Base-by-base conservation (phyloP, 2,329 filamentous ascomycete species). In the Colletotrichum paranaense region DNA sequence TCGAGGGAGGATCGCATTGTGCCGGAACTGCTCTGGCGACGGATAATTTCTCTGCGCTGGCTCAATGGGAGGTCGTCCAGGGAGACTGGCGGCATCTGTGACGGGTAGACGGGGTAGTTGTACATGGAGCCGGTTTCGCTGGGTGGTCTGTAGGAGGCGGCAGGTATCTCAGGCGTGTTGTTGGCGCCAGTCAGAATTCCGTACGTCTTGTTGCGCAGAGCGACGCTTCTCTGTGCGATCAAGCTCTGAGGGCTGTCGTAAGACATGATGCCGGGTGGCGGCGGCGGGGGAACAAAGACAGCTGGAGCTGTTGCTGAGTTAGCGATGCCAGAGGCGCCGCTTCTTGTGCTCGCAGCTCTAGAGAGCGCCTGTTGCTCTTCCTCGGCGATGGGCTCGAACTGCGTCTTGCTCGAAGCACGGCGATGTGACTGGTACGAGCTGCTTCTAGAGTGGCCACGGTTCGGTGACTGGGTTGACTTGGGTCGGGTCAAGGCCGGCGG, bases 21-120 rank as follows among this genome's bases (percentile, higher is more conserved):
- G 14, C 70, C 67, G 12, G 62, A 74, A 77, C 86, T 88, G 75
- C 80, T 86, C 55, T 89, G 87, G 38, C 89, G 74, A 11, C 69
- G 89, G 68, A 93, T 90, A 32, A 93, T 81, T 58, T 89, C 84
- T 68, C 88, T 88, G 56, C 93, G 91, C 77, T 93, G 90, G 55
- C 90, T 92, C 22, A 97, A 86, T 0, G 94, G 92, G 76, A 96
- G 86, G 68, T 95, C 90, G 73, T 95, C 94, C 1, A 87, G 84
- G 2, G 74, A 73, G 22, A n/a, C 68, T 26, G 53, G 32, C 14
- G 30, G 38, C 30, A 59, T 46, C 5, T 64, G 67, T 7, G 28
- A 56, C 32, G 42, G 26, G 64, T 81, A 79, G 68, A 79, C 77
- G 16, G 80, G 74, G 68, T 84, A 81, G 74, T 84, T 82, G 75